Percentiles rank a stretch among this genome's conserved stretches.
Conservation (phyloP, 345 rosid species). For the Melaleuca alternifolia region DNA sequence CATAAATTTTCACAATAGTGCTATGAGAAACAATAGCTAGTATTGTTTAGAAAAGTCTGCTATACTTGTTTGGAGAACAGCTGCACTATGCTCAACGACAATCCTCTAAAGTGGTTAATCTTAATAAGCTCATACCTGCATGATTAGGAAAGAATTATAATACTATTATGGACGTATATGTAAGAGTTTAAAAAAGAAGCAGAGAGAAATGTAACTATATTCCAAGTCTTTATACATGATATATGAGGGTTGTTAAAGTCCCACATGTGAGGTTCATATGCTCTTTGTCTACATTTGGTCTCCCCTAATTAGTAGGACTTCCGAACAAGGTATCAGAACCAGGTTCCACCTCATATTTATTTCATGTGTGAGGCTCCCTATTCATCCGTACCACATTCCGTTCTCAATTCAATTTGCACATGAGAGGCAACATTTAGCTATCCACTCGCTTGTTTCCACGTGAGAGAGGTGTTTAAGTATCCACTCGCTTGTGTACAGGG, state of each 20-base stretch:
- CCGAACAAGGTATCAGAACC: neutral
- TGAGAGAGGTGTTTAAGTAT: too few relatives aligned
- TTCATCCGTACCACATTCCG: neutral
- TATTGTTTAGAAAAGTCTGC: neutral
- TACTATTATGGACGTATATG: neutral
- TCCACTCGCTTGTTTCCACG: neutral
- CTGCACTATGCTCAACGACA: slow-evolving; percentile 92
- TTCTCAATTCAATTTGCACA: neutral
- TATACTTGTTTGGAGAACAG: slow-evolving; percentile 93
- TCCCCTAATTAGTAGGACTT: neutral
- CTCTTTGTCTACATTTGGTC: neutral
- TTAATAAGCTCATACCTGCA: slow-evolving; percentile 95
- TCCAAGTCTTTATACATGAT: neutral
- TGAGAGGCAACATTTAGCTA: neutral
- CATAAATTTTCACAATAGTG: neutral
- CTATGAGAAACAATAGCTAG: neutral
- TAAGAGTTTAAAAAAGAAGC: neutral
- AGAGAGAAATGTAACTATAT: neutral
- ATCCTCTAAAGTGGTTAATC: slow-evolving; percentile 87
- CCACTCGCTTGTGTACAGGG: neutral
- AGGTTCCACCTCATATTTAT: neutral
- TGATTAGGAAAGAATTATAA: neutral
- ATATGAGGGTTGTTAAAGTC: neutral
- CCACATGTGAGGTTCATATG: neutral
- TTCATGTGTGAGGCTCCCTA: neutral